Base-by-base conservation (phyloP, 208 protist genomes). In the Wallacemonas collosoma region DNA sequence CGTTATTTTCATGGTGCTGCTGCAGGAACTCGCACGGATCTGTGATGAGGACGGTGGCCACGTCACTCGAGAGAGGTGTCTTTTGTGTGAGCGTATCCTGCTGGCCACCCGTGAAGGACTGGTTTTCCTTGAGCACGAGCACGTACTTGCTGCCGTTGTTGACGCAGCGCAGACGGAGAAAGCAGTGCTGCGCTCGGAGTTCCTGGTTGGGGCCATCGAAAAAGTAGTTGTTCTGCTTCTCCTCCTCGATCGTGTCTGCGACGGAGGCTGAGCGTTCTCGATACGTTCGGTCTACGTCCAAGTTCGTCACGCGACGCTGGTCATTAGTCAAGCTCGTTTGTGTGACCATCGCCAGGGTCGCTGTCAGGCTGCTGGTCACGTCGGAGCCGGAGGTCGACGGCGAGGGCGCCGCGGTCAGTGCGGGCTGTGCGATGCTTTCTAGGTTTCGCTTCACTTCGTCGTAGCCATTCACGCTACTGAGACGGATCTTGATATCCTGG, bases 221-320 rank as follows among this genome's bases (percentile, higher is more conserved):
- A 78, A 93, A 95, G 73, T 88, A 90, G 71, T 93, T 83, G 44
- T 93, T 81, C 35, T 89, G 81, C 47, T 71, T 78, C 68, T 91
- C 83, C 43, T 76, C 63, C 43, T 82, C 63, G 26, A 79, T 12
- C 47, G 73, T 64, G 39, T 69, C 53, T 36, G 58, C 17, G 14
- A 68, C 51, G 15, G 50, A 64, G 8, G 67, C 58, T 53, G 67
- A 36, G 35, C 43, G n/a, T 0, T 72, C 60, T 11, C 8, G 5
- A 17, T 65, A 50, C n/a, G 15, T 11, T 9, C 45, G 60, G 41
- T 65, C 60, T 6, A 65, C 60, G 40, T 65, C 61, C 4, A 53
- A 35, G 70, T 74, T 74, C 6, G 70, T 53, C 6, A 72, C 65
- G 56, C 58, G 55, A 3, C 70, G 7, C 58, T 66, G 41, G 12